A percentile compares a stretch with the other conserved stretches of the same genome.
phyloP scores from a whole-genome alignment of 495 filamentous ascomycete genomes.

The Lasiosphaeriaceae sp. region DNA sequence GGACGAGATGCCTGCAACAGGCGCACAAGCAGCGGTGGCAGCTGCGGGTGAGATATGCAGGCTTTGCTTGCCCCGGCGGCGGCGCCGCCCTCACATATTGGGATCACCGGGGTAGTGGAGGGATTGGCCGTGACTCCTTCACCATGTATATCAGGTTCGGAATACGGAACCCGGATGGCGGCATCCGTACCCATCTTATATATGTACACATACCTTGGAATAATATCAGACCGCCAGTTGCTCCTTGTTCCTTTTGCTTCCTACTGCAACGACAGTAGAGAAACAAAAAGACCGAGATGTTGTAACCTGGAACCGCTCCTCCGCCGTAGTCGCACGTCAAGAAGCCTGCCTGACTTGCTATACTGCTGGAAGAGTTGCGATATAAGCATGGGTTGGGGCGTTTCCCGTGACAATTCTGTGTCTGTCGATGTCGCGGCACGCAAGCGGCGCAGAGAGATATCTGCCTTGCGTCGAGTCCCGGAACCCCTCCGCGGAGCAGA shows the following conservation, averaged over 20 bases:
- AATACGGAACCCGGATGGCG: background rate
- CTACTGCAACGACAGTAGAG: too few relatives aligned
- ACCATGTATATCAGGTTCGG: background rate
- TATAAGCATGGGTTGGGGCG: background rate
- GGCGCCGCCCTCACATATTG: background rate
- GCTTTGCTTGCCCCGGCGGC: conserved; percentile 12
- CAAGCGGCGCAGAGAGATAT: background rate
- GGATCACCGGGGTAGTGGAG: background rate
- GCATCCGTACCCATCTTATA: too few relatives aligned
- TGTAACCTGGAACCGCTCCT: background rate
- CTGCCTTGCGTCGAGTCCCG: background rate
- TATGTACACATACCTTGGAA: too few relatives aligned
- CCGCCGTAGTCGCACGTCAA: background rate
- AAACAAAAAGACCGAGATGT: too few relatives aligned
- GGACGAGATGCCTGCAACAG: too few relatives aligned
- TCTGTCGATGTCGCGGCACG: background rate
- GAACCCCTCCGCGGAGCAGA: background rate
- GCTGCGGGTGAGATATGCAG: conserved; percentile 10
- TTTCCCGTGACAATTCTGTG: background rate
- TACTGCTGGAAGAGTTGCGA: background rate
- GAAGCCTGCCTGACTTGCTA: background rate
- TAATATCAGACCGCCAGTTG: too few relatives aligned
- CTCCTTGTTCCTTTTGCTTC: too few relatives aligned
- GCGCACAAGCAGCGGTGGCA: background rate
- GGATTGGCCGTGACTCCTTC: background rate